Percentiles rank a stretch among this genome's conserved stretches.
Conservation (phyloP, 352 stramenopile species). For the Globisporangium heterothallicum region DNA sequence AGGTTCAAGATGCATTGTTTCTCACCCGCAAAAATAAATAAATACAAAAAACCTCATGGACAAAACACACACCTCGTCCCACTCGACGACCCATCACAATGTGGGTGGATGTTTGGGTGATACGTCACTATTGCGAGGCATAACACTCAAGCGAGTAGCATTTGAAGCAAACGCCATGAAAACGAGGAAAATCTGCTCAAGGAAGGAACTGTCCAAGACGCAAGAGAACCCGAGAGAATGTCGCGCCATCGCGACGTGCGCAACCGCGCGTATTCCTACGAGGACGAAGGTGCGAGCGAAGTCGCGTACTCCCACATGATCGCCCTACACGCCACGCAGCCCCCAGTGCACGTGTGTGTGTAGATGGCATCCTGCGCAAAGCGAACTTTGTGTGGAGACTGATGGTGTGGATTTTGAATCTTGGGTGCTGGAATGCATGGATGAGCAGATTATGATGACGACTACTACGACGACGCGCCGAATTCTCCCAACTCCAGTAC, state of each 20-base stretch:
- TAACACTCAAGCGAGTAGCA: not conserved
- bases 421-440: not conserved
- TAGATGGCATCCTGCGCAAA: no score
- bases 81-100: no score
- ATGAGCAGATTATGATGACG: slow-evolving; percentile 61
- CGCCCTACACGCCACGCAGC: no score
- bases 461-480: slow-evolving; percentile 57
- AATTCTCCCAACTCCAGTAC: slow-evolving; percentile 62
- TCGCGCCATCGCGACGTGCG: slow-evolving; percentile 81
- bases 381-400: no score
- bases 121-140: no score
- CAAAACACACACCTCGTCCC: no score
- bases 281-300: slow-evolving; percentile 71
- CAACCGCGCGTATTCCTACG: slow-evolving; percentile 87
- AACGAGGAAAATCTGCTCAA: not conserved
- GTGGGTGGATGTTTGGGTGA: no score
- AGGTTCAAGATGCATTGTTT: no score
- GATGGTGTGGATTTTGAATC: not conserved
- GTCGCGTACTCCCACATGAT: not conserved
- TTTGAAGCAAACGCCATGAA: slow-evolving; percentile 1
- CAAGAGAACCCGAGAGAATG: no score
- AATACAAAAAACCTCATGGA: no score
- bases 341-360: not conserved
- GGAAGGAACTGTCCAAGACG: not conserved
- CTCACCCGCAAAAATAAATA: no score